Base-by-base conservation (phyloP, 345 rosid species). In the Rhodamnia rubescens region DNA sequence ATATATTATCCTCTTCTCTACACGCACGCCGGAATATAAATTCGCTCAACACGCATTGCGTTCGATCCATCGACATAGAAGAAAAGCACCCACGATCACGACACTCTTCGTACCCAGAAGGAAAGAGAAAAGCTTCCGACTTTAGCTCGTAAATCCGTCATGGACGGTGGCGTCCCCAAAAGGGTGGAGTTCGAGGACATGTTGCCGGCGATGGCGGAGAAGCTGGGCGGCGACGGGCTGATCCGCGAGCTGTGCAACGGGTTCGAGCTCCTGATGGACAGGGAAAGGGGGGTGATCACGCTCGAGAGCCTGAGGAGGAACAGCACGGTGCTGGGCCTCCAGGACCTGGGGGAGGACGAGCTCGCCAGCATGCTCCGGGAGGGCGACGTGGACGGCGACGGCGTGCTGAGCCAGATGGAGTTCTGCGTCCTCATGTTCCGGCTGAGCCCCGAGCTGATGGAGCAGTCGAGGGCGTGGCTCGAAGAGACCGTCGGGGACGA, bases 341-440 rank as follows among this genome's bases (percentile, higher is more conserved):
- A 89, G 29, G 92, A 86, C 36, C 53, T 91, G 81, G 69, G 84
- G 14, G 90, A 91, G 27, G 93, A 90, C 49, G 90, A 93, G 84
- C 87, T 90, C 11, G 90, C 53, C 21, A 84, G 91, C 87, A 93
- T 93, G 93, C 88, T 93, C 18, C 64, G 49, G 88, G 93, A 93
- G 87, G 95, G 95, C 3, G 95, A 92, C 55, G 81, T 87, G 6
- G 95, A 93, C 69, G 90, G 92, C 7, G 95, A 93, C 53, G 93
- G 93, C 5, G 90, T 88, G 15, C 92, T 90, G 44, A 89, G 84
- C 44, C 89, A 91, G 88, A 90, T 87, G 90, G 93, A 93, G 90
- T 93, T 93, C 56, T 93, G 93, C 83, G 91, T 93, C 8, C 64
- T 93, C 88, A 92, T 93, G 95, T 90, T 93, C 90, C 89, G 93